Percentiles rank a stretch among this genome's conserved stretches.
Conservation (phyloP, 139 green algal genomes). For the Micromonas commoda region DNA sequence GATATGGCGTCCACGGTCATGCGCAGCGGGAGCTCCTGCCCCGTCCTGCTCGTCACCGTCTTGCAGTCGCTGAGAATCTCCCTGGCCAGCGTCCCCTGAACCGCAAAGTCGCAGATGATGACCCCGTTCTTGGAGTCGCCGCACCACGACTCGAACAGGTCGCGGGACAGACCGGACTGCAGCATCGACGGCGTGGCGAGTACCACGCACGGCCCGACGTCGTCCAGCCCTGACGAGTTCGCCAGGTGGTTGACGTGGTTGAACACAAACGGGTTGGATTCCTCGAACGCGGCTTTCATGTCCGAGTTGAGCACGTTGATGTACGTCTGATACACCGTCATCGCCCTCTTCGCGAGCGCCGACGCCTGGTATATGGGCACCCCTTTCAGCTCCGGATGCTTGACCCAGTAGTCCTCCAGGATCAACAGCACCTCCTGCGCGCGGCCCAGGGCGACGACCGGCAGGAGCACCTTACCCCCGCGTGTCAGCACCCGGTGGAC, state of each 20-base stretch:
- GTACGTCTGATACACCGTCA: constrained; percentile 70
- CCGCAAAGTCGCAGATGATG: constrained; percentile 93
- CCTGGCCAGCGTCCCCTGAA: constrained; percentile 92
- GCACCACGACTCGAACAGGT: constrained; percentile 96
- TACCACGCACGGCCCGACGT: constrained; percentile 83
- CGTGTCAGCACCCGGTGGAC: constrained; percentile 58
- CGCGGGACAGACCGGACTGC: constrained; percentile 50
- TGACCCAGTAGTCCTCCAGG: constrained; percentile 90
- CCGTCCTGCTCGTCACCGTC: constrained; percentile 42
- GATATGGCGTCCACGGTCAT: constrained; percentile 87
- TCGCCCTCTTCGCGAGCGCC: constrained; percentile 40
- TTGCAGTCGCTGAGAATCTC: constrained; percentile 80
- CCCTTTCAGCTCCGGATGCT: constrained; percentile 67
- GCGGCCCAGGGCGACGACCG: constrained; percentile 88
- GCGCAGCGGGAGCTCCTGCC: constrained; percentile 63
- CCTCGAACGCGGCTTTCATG: constrained; percentile 75
- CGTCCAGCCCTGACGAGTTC: constrained; percentile 51
- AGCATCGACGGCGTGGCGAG: constrained; percentile 93
- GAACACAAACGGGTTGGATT: constrained; percentile 94
- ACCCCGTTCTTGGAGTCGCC: constrained; percentile 76
- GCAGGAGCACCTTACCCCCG: constrained; percentile 84
- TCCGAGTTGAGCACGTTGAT: constrained; percentile 96
- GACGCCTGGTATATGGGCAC: constrained; percentile 89
- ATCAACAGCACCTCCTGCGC: constrained; percentile 93
- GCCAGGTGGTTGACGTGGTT: constrained; percentile 78